Evolutionary conservation across 495 filamentous ascomycete genomes (phyloP).

Genomic region (Chaetomium cochliodes): DNA sequence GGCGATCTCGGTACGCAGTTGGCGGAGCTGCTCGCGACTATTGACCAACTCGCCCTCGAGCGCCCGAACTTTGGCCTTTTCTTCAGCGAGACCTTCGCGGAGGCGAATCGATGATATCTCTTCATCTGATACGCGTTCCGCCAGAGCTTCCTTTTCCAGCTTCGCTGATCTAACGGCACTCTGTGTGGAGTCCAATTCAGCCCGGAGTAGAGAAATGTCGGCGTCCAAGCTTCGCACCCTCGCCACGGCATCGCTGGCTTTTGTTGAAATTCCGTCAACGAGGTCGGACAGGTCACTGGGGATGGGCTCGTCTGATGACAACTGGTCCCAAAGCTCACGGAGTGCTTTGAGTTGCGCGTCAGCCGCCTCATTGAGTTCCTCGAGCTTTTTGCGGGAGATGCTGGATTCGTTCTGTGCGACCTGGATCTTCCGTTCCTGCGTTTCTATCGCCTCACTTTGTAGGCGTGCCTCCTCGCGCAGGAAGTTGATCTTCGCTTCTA

Average conservation of each 20-base stretch:
- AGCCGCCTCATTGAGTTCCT: constrained; percentile 45
- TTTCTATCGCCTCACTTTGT: constrained; percentile 54
- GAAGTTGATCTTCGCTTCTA: constrained; percentile 54
- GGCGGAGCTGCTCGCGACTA: constrained; percentile 61
- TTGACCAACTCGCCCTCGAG: constrained; percentile 65
- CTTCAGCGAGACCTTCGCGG: constrained; percentile 54
- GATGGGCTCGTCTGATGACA: constrained; percentile 55
- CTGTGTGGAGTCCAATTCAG: constrained; percentile 47
- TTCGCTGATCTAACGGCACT: constrained; percentile 37
- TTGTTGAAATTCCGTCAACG: constrained; percentile 61
- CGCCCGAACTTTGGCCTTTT: constrained; percentile 56
- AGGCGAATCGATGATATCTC: constrained; percentile 42
- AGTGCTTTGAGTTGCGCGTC: constrained; percentile 57
- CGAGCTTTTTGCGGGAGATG: constrained; percentile 52
- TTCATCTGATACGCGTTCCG: constrained; percentile 52
- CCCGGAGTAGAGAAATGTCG: constrained; percentile 45
- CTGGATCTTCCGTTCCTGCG: constrained; percentile 55
- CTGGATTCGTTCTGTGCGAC: constrained; percentile 52
- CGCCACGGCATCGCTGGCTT: constrained; percentile 54
- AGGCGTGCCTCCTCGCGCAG: constrained; percentile 56
- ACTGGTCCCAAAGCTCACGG: constrained; percentile 58
- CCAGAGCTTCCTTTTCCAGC: constrained; percentile 41
- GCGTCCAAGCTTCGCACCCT: constrained; percentile 45
- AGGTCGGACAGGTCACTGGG: constrained; percentile 61
- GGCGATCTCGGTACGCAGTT: constrained; percentile 65